phyloP scores from a whole-genome alignment of 225 moss, liverwort and hornwort genomes.

The Marchantia polymorpha region DNA sequence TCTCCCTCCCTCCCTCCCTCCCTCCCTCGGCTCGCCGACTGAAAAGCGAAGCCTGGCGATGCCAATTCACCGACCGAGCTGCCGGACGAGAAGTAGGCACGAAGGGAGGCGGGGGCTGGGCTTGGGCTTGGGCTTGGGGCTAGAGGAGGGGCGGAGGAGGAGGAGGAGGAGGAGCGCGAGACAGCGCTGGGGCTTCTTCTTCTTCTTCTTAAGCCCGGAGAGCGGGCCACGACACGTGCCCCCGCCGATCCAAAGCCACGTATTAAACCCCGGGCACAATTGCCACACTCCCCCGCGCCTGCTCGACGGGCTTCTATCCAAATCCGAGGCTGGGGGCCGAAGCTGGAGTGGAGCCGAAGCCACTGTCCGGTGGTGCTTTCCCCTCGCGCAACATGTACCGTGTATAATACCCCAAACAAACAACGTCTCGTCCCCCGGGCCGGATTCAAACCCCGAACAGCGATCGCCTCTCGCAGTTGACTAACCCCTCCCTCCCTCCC shows the following conservation, averaged over 20 bases:
- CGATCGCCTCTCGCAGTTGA: too few relatives aligned
- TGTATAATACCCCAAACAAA: too few relatives aligned
- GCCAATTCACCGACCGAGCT: too few relatives aligned
- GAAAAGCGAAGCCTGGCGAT: too few relatives aligned
- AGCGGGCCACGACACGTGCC: background rate
- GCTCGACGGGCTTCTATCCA: background rate
- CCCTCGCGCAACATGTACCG: too few relatives aligned
- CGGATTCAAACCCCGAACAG: too few relatives aligned
- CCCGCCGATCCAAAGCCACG: background rate
- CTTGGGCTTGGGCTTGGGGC: background rate
- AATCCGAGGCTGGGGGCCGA: background rate
- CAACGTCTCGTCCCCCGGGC: too few relatives aligned
- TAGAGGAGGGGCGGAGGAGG: background rate
- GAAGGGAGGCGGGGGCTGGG: background rate
- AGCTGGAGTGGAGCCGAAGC: constrained; percentile 1
- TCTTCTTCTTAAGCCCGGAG: background rate
- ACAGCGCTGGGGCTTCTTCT: background rate
- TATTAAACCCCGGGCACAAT: too few relatives aligned
- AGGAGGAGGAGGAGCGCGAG: background rate
- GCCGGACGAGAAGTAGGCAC: background rate
- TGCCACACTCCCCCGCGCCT: too few relatives aligned
- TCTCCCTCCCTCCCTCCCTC: too few relatives aligned
- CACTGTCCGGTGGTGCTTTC: background rate
- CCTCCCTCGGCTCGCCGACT: too few relatives aligned
- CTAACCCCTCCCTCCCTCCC: too few relatives aligned